Base-by-base conservation (phyloP, 768 basidiomycete species). In the Naganishia antarctica region DNA sequence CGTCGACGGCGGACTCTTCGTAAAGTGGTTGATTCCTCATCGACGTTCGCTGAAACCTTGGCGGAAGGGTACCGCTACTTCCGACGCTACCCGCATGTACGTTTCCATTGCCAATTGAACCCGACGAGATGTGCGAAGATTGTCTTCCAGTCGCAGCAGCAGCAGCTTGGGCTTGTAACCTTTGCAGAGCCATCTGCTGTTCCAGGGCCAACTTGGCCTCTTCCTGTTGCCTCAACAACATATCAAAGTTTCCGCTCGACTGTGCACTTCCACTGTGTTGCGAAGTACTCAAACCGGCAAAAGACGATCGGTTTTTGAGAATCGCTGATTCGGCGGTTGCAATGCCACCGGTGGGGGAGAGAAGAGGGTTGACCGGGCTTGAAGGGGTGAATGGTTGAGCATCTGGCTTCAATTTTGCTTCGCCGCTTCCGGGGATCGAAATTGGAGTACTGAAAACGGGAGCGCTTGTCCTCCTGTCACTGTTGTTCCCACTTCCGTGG, bases 81-180 rank as follows among this genome's bases (percentile, higher is more conserved):
- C 26, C 53, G 7, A 25, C n/a, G 12, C 37, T 28, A 5, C 21
- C 47, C 5, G 21, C 47, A 13, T 49, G 47, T 3, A 25, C 6
- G 28, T 28, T 70, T 53, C n/a, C 63, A 63, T 37, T 43, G 16
- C 40, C 40, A 11, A 29, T 28, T 21, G 62, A 34, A 26, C 44
- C 26, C 28, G 62, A 60, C 4, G 59, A 60, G 31, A 32, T 60
- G 62, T 72, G 73, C 25, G 67, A 69, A 50, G 60, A 67, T 37
- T 53, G 65, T 40, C 69, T 73, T 50, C 68, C 31, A 21, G 68
- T 78, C 89, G 90, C 25, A 85, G 88, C 73, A 87, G 88, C 61
- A 13, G 76, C 67, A 40, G 91, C 86, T 73, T 93, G 90, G 4
- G 89, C 90, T 47, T 91, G 71, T 12, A 74, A 70, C 2, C 72